Base-by-base conservation (phyloP, 768 basidiomycete genomes). In the Mycena alexandri region DNA sequence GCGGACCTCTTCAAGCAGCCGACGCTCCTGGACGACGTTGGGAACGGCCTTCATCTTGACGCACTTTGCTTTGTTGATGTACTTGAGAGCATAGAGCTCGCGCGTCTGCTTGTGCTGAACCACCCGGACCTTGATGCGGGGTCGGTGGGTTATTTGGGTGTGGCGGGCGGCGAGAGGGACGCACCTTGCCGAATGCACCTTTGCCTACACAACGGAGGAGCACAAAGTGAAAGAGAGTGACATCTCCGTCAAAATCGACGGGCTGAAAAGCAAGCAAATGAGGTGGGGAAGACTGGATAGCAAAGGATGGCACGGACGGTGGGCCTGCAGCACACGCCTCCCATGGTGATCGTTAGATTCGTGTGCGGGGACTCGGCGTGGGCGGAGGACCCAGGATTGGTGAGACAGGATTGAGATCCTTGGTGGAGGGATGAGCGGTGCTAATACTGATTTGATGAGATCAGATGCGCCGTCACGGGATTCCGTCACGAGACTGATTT, bases 91-190 rank as follows among this genome's bases (percentile, higher is more conserved):
- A 74, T 96, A 98, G 50, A 99, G 86, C 19, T 95, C 93, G 69
- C 94, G 92, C n/a, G 95, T 93, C 79, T 98, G 94, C 77, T 98
- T 99, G 83, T 99, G 98, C 80, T 99, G 97, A 9, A 99, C 98
- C 67, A 99, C 97, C 48, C 98, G 93, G 82, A 99, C 97, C 97
- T 99, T 71, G 46, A 57, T 22, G 54, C 48, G 60, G 22, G 61
- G 29, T 36, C 59, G 55, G 6, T 29, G 71, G n/a, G 42, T 34
- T 76, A 10, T 24, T 69, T 58, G 46, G 61, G 24, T 34, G 55
- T 47, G 34, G 63, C 33, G 48, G 62, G 19, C 5, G 41, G 62
- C 60, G 52, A 12, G 43, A n/a, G 42, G 24, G 33, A 76, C 80
- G 59, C 38, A 96, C 97, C 90, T 99, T 99, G 77, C 97, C 97